A percentile compares a stretch with the other conserved stretches of the same genome.
Evolutionary conservation across 2,329 filamentous ascomycete species (phyloP).

Genomic region (Beauveria scarabaeidicola): DNA sequence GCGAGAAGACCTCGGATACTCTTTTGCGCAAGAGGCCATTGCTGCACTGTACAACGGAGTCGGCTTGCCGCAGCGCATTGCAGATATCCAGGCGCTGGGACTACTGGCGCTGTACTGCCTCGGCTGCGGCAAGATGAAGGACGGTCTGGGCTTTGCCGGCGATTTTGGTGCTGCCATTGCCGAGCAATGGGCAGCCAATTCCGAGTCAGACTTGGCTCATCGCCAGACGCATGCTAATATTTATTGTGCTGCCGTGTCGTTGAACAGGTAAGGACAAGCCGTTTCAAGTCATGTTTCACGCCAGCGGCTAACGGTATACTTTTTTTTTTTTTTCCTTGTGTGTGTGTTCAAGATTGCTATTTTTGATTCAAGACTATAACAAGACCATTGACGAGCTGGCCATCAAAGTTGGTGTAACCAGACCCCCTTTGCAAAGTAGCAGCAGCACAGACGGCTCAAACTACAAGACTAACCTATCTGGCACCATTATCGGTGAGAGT

Average conservation of each 20-base stretch:
- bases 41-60: background rate
- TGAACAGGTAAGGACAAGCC: background rate
- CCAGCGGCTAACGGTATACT: background rate
- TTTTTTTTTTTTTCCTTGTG: background rate
- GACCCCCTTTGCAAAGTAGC: background rate
- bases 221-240: background rate
- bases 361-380: background rate
- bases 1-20: background rate
- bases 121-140: background rate
- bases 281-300: too few species aligned
- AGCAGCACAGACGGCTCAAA: background rate
- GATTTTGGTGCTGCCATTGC: background rate
- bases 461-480: background rate
- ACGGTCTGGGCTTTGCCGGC: background rate
- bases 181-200: background rate
- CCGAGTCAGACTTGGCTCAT: background rate
- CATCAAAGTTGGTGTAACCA: background rate
- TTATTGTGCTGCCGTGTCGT: slow-evolving; percentile 1
- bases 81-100: background rate
- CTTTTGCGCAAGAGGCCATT: background rate
- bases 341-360: background rate
- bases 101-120: slow-evolving; percentile 1
- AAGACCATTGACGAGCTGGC: background rate
- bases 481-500: background rate
- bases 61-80: background rate